These are phyloP conservation scores for Epichloe gansuensis DNA, from an alignment of 2,329 filamentous ascomycete genomes.

Conservation along the genomic window DNA sequence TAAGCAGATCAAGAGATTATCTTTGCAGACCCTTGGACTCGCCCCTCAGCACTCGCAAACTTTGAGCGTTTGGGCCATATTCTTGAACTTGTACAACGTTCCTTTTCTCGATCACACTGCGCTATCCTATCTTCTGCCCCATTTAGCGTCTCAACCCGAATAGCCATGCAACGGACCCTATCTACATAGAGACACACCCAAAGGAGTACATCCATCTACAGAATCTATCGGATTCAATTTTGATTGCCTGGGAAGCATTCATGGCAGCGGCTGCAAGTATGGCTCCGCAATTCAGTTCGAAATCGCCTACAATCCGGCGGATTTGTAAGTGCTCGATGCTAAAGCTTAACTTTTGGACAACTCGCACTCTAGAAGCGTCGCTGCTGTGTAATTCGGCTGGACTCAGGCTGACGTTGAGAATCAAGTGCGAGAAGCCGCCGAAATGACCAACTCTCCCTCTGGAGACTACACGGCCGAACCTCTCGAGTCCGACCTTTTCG, in stretches of 20 bases:
- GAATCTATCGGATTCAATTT: background rate
- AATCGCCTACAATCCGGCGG: conserved; percentile 72
- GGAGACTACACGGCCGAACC: conserved; percentile 77
- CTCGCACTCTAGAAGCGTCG: background rate
- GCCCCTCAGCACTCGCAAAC: too few species aligned
- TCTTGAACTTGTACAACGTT: too few species aligned
- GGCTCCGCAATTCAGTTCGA: conserved; percentile 48
- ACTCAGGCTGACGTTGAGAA: background rate
- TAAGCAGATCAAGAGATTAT: background rate
- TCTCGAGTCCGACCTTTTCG: conserved; percentile 80
- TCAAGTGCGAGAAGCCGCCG: conserved; percentile 76
- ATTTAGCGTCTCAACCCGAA: background rate
- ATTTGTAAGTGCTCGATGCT: conserved; percentile 45
- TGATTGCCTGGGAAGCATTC: background rate
- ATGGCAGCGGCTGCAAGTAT: conserved; percentile 4
- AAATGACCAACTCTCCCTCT: conserved; percentile 68
- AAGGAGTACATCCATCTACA: background rate
- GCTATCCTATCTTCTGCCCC: background rate
- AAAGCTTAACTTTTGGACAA: background rate
- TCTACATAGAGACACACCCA: background rate
- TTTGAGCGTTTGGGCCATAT: too few species aligned
- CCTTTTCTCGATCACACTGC: background rate
- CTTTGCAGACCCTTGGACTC: background rate
- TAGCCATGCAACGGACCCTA: background rate
- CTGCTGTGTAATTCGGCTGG: background rate